Evolutionary conservation across 2,329 filamentous ascomycete genomes (phyloP).

Genomic region (Alternaria sp.): DNA sequence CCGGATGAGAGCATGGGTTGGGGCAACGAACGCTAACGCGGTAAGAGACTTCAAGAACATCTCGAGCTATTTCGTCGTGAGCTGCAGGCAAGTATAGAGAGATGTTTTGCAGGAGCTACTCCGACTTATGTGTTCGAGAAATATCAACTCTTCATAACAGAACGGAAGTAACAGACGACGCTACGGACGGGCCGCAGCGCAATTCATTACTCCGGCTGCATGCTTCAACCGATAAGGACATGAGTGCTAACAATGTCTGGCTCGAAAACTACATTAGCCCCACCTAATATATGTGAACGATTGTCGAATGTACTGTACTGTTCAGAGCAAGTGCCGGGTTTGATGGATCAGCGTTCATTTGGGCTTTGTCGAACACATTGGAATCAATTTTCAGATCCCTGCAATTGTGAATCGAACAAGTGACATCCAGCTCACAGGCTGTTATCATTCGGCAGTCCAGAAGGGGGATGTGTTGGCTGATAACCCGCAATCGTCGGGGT

Average conservation of each 20-base stretch:
- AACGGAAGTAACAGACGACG: background rate
- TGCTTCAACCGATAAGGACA: background rate
- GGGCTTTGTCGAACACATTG: constrained; percentile 8
- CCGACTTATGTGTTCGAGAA: background rate
- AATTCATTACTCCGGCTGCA: background rate
- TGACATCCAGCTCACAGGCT: background rate
- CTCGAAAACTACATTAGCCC: background rate
- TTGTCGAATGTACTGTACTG: background rate
- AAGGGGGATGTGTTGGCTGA: background rate
- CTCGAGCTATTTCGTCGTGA: background rate
- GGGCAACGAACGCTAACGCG: constrained; percentile 27
- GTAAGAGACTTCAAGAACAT: constrained; percentile 29
- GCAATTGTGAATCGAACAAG: background rate
- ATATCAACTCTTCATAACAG: background rate
- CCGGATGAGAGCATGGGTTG: constrained; percentile 35
- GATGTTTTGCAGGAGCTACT: background rate
- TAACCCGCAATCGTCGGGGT: background rate
- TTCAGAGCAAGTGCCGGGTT: constrained; percentile 16
- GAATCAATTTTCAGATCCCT: constrained; percentile 9
- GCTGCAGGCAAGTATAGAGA: background rate
- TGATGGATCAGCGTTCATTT: constrained; percentile 15
- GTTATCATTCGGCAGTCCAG: background rate
- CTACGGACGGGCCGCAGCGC: background rate
- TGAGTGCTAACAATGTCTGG: background rate
- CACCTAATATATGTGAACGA: background rate